phyloP scores from a whole-genome alignment of 2,329 filamentous ascomycete species.

The Pestalotiopsis sp. region DNA sequence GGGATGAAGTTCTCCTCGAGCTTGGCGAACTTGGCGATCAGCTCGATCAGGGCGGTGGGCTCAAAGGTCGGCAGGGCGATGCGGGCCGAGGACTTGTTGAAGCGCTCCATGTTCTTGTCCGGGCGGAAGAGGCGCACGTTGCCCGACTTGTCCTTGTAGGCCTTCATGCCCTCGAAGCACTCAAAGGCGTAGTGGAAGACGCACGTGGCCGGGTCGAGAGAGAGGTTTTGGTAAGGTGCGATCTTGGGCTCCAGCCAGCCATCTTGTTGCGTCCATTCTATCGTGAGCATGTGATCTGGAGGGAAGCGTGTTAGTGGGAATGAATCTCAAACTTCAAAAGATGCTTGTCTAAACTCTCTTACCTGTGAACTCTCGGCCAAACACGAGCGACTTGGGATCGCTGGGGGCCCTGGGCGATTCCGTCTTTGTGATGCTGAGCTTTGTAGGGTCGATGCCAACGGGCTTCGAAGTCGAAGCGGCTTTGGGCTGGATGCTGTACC shows the following conservation, averaged over 20 bases:
- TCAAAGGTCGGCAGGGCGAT: conserved; percentile 93
- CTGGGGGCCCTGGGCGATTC: conserved; percentile 72
- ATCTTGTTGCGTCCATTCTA: conserved; percentile 85
- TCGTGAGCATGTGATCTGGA: conserved; percentile 91
- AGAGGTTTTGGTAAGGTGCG: conserved; percentile 94
- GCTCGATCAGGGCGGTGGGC: conserved; percentile 70
- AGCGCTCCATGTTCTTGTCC: conserved; percentile 91
- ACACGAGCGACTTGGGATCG: conserved; percentile 81
- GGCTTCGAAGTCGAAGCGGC: conserved; percentile 55
- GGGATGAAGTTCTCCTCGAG: conserved; percentile 91
- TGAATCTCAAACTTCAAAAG: background rate
- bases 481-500: conserved; percentile 57
- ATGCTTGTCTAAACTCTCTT: conserved; percentile 22
- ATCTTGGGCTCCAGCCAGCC: conserved; percentile 87
- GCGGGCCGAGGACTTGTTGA: conserved; percentile 89
- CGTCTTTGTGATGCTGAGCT: conserved; percentile 75
- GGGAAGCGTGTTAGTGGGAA: background rate
- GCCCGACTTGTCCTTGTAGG: conserved; percentile 85
- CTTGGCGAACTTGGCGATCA: conserved; percentile 79
- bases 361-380: conserved; percentile 92
- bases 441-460: conserved; percentile 74
- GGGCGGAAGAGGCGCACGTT: conserved; percentile 88
- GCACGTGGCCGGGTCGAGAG: conserved; percentile 92
- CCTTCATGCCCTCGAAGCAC: conserved; percentile 99
- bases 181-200: conserved; percentile 99